Evolutionary conservation across 2,329 filamentous ascomycete genomes (phyloP), one percentile per base, ranked within the genome.

Genomic region (Alternaria novae-zelandiae): DNA sequence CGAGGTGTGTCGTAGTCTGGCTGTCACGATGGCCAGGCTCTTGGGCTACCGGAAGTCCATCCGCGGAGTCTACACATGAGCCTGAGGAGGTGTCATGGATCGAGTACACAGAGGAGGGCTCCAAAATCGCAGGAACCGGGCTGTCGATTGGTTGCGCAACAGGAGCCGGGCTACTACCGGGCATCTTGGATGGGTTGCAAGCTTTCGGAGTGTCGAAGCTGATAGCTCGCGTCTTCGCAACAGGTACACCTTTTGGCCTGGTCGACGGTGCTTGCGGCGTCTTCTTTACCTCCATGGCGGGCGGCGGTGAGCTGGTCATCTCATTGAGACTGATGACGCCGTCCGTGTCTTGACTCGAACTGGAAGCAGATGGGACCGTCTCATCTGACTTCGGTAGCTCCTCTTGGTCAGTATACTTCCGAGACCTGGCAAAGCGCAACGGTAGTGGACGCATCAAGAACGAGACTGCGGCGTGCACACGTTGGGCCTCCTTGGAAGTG

Each of bases 1-100:
- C 73, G 9, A 80, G 61, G 59, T 79, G 74, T 8, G 76, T 80
- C 4, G 77, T 80, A 9, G 73, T 74, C 54, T 77, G 75, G 41
- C 76, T 79, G 26, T 79, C 75, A 10, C 72, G 74, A 44, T 60
- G 69, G 45, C 58, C 62, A 25, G 57, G 46, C 32, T 66, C 68
- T 10, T 67, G 56, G 11, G 65, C 62, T 8, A 53, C 57, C 5
- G 67, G 54, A 15, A 63, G 63, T 17, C 50, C 45, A 21, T 36
- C 61, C 17, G 69, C 68, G n/a, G 67, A 59, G 17, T 70, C 66
- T 10, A 57, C 47, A n/a, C 58, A 65, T 47, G 47, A 57, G n/a
- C 51, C 41, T 4, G 64, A 65, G 63, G 73, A 70, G 49, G 53
- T 61, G 54, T 72, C 65, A 2, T 73, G 68, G 10, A 66, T 68